A percentile compares a stretch with the other conserved stretches of the same genome.
Conservation (phyloP, 2,329 filamentous ascomycete species). For the Alternaria incomplexa region DNA sequence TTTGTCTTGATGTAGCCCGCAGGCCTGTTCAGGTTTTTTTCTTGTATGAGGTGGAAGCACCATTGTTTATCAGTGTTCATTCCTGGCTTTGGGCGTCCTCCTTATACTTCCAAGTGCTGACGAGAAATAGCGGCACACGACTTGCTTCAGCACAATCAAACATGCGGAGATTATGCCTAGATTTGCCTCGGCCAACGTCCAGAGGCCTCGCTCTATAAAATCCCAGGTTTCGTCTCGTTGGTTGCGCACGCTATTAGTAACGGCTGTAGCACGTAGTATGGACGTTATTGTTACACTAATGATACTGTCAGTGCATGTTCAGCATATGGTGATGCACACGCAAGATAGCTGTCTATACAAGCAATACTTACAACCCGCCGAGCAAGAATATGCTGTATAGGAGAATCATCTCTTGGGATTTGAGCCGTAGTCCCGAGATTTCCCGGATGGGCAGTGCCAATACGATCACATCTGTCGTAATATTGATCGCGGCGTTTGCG, state of each 20-base stretch:
- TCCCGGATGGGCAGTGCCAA: conserved; percentile 9
- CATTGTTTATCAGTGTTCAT: not conserved
- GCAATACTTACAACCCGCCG: not conserved
- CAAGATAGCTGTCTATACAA: not conserved
- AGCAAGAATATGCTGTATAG: conserved; percentile 7
- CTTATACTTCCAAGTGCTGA: not conserved
- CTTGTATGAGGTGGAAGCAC: too few relatives aligned
- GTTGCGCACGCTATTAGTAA: conserved; percentile 11
- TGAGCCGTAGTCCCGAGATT: conserved; percentile 4
- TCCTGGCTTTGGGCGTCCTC: not conserved
- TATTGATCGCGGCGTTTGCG: conserved; percentile 10
- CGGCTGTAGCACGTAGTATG: conserved; percentile 12
- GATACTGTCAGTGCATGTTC: not conserved
- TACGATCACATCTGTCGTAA: conserved; percentile 11
- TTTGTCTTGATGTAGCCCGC: too few relatives aligned
- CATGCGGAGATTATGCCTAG: conserved; percentile 12
- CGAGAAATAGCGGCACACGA: not conserved
- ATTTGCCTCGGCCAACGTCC: conserved; percentile 9
- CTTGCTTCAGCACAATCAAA: conserved; percentile 9
- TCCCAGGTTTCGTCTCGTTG: conserved; percentile 10
- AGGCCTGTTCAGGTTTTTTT: too few relatives aligned
- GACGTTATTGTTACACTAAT: conserved; percentile 10
- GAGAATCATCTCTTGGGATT: conserved; percentile 8
- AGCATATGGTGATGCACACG: not conserved
- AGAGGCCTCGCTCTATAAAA: conserved; percentile 11